Base-by-base conservation (phyloP, 805 yeast species). In the Candida oleophila region DNA sequence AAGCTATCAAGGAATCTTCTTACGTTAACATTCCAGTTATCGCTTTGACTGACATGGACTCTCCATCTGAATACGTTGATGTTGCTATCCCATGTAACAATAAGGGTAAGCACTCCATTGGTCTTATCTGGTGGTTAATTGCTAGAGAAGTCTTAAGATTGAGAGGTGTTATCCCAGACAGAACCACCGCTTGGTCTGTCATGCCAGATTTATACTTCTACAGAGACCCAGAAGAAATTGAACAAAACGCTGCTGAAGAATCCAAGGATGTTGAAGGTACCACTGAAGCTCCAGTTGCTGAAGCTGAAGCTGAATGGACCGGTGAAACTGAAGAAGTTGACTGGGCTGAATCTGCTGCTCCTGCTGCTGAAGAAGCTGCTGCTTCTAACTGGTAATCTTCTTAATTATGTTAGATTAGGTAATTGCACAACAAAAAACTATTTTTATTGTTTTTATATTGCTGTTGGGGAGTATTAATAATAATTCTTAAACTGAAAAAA, bases 161-260 rank as follows among this genome's bases (percentile, higher is more conserved):
- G 78, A 88, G 97, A 82, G 99, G 99, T 73, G 85, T 90, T 72
- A 78, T 94, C 65, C 90, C 95, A 73, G 87, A 88, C 89, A 90
- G 99, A 85, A 73, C 87, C 63, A 89, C 94, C 77, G 85, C 87
- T 76, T 94, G 99, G 99, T 80, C 95, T 64, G 94, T 94, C 74
- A 94, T 94, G 99, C 98, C 98, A 77, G 99, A 94, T 82, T 85
- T 94, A 77, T 94, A 91, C 91, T 94, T 94, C 91, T 94, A 94
- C 97, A 94, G 99, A 86, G 97, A 94, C 82, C 99, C 99, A 72
- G 98, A 92, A 83, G 99, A 94, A 81, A 87, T 87, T 77, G 96
- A 89, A 80, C 81, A 82, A 65, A 82, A 78, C 63, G 82, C 82
- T 67, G 79, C 79, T 55, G 79, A 76, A 59, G 81, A 74, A 65